Conservation (phyloP, 768 basidiomycete genomes). For the Cyclocybe aegerita region DNA sequence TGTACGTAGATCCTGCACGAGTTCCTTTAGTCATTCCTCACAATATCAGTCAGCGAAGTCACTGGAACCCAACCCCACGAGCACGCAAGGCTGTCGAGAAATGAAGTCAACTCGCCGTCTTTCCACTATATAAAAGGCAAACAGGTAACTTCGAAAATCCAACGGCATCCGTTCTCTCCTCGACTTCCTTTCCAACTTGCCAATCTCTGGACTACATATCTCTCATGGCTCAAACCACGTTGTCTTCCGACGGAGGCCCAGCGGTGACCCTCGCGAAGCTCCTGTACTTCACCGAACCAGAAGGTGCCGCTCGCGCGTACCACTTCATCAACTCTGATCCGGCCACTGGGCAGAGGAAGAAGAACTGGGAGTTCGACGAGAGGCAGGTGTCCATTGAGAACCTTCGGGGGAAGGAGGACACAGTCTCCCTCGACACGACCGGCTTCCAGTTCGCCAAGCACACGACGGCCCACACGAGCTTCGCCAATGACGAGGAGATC, state of each 20-base stretch:
- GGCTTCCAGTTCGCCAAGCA: constrained; percentile 45
- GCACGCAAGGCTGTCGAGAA: too few relatives aligned
- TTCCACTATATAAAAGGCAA: too few relatives aligned
- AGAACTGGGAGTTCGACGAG: constrained; percentile 29
- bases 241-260: background rate
- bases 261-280: constrained; percentile 28
- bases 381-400: constrained; percentile 45
- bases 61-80: too few relatives aligned
- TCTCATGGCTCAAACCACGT: too few relatives aligned
- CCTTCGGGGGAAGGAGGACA: constrained; percentile 46
- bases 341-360: constrained; percentile 28
- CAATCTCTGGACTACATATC: too few relatives aligned
- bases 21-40: too few relatives aligned
- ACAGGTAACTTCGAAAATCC: too few relatives aligned
- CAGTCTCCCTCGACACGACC: constrained; percentile 42
- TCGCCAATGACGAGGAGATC: constrained; percentile 49
- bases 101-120: too few relatives aligned
- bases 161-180: too few relatives aligned
- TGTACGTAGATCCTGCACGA: too few relatives aligned
- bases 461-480: constrained; percentile 43
- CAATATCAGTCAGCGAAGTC: too few relatives aligned
- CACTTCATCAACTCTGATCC: constrained; percentile 30
- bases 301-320: constrained; percentile 39
- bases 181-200: too few relatives aligned
- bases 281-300: constrained; percentile 34